Conservation (phyloP, 1,284 basidiomycete genomes). For the Fomitopsis palustris region DNA sequence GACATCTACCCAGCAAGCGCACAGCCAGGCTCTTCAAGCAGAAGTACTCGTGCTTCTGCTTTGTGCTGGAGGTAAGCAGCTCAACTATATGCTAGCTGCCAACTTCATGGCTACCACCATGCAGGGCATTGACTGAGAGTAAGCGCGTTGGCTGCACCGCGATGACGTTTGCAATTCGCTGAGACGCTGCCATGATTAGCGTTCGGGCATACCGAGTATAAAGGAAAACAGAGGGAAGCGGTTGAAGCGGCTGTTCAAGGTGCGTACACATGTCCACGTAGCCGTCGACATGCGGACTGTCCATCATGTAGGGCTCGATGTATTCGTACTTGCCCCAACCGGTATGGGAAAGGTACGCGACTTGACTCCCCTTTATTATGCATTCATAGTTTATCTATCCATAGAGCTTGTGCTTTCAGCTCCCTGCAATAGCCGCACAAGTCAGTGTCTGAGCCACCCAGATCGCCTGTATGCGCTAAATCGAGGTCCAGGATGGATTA, state of each 20-base stretch:
- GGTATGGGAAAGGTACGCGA: conserved; percentile 80
- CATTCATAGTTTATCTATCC: neutral
- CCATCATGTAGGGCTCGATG: conserved; percentile 51
- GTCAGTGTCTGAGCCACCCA: conserved; percentile 29
- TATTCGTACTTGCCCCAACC: conserved; percentile 83
- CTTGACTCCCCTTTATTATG: too few species aligned
- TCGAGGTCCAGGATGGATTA: conserved; percentile 50
- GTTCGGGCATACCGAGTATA: conserved; percentile 66
- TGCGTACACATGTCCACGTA: neutral
- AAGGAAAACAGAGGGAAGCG: conserved; percentile 76
- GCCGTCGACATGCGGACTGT: too few species aligned
- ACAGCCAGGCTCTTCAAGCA: too few species aligned
- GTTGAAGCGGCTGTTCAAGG: conserved; percentile 66
- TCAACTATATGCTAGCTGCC: too few species aligned
- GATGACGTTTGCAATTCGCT: too few species aligned
- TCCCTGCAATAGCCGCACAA: conserved; percentile 72
- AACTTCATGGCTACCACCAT: too few species aligned
- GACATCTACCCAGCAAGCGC: too few species aligned
- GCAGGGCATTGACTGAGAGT: conserved; percentile 17
- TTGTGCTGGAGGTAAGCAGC: too few species aligned
- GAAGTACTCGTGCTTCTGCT: too few species aligned
- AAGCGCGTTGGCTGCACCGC: neutral
- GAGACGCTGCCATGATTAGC: conserved; percentile 39
- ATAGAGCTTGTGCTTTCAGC: conserved; percentile 83
- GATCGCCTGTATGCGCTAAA: neutral